These are phyloP conservation scores for Cinnamomum chago DNA, from an alignment of 164 flowering plant genomes.

Conservation along the genomic window DNA sequence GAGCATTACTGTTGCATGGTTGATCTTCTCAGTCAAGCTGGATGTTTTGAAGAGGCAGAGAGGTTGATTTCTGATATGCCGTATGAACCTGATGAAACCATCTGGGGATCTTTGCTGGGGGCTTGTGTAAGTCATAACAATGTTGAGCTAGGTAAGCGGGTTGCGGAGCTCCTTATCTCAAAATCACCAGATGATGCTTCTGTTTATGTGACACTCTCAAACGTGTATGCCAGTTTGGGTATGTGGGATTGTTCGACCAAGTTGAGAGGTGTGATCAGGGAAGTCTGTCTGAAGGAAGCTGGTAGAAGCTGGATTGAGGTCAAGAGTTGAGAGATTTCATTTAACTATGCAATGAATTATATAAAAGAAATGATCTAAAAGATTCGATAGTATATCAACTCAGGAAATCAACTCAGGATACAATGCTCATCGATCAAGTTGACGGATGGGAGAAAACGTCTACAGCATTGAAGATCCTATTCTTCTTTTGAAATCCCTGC, in stretches of 20 bases:
- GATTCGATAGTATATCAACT: not conserved
- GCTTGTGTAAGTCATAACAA: slow-evolving; percentile 24
- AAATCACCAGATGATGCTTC: slow-evolving; percentile 15
- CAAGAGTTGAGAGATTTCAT: slow-evolving; percentile 7
- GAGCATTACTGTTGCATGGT: slow-evolving; percentile 31
- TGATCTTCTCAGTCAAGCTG: slow-evolving; percentile 30
- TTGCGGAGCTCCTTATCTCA: slow-evolving; percentile 12
- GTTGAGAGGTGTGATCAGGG: slow-evolving; percentile 16
- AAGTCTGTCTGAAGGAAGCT: slow-evolving; percentile 18
- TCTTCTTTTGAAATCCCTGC: too few species aligned
- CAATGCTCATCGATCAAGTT: not conserved
- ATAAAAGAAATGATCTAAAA: too few species aligned
- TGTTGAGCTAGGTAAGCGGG: slow-evolving; percentile 15
- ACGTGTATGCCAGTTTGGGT: slow-evolving; percentile 20
- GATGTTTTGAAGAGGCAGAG: slow-evolving; percentile 24
- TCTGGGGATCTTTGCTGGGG: slow-evolving; percentile 26
- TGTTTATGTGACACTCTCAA: slow-evolving; percentile 21
- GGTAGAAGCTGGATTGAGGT: slow-evolving; percentile 31
- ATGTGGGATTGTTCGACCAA: slow-evolving; percentile 20
- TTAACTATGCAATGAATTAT: not conserved
- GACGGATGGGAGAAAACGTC: too few species aligned
- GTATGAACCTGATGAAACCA: slow-evolving; percentile 19
- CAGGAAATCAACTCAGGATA: not conserved
- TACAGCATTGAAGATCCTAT: too few species aligned
- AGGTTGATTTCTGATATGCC: slow-evolving; percentile 21